Percentiles rank a stretch among this genome's conserved stretches.
phyloP scores from a whole-genome alignment of 1,284 basidiomycete species.

The Puccinia brachypodii region DNA sequence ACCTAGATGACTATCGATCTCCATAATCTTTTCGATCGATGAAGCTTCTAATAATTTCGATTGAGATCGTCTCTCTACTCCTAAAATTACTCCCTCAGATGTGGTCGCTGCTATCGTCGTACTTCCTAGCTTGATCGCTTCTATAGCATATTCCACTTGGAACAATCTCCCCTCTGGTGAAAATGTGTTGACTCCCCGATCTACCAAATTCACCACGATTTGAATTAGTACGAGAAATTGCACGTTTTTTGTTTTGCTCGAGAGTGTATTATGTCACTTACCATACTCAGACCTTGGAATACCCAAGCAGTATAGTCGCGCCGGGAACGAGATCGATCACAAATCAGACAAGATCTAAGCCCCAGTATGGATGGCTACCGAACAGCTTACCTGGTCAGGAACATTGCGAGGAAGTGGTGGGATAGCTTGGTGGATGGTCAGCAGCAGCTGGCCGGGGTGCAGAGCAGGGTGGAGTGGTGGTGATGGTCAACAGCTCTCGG shows the following conservation, averaged over 20 bases:
- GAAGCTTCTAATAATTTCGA: constrained; percentile 91
- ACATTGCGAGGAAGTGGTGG: neutral
- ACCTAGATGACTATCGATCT: constrained; percentile 93
- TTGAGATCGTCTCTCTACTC: constrained; percentile 97
- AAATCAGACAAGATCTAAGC: neutral
- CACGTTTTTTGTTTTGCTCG: neutral
- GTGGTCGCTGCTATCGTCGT: constrained; percentile 80
- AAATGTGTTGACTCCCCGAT: constrained; percentile 98
- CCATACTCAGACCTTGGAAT: constrained; percentile 31
- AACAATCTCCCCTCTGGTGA: constrained; percentile 94
- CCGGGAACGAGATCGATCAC: neutral
- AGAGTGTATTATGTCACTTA: neutral
- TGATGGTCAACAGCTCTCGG: constrained; percentile 21
- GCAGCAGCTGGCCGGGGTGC: too few relatives aligned
- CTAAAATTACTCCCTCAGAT: constrained; percentile 84
- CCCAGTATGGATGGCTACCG: neutral
- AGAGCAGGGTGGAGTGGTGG: neutral
- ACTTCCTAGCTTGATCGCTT: constrained; percentile 98
- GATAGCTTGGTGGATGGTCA: neutral
- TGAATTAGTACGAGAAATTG: neutral
- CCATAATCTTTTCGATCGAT: constrained; percentile 99
- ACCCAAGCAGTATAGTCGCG: too few relatives aligned
- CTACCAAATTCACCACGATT: constrained; percentile 59
- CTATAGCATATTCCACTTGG: constrained; percentile 99
- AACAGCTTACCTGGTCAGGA: constrained; percentile 15